Conservation (phyloP, 2,329 filamentous ascomycete species). For the Colletotrichum gloeosporioides region DNA sequence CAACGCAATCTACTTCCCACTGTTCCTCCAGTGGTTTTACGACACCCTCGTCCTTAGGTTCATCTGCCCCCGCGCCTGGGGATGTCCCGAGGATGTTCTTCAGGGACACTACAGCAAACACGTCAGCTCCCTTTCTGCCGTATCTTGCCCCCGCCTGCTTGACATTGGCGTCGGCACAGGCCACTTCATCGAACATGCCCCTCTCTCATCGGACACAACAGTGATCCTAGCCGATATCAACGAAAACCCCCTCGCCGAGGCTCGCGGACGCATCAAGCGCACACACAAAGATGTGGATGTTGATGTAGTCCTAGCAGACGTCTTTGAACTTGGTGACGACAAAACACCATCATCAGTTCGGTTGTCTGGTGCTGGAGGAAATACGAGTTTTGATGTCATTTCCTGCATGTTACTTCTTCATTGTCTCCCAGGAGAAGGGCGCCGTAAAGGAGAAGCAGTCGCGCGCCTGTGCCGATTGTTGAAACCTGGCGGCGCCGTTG, state of each 20-base stretch:
- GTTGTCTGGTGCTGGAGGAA: neutral
- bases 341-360: neutral
- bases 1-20: neutral
- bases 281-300: neutral
- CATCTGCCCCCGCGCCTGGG: neutral
- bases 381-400: neutral
- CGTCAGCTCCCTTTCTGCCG: neutral
- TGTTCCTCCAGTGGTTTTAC: neutral
- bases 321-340: neutral
- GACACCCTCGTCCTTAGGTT: neutral
- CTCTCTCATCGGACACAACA: neutral
- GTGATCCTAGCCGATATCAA: neutral
- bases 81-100: neutral
- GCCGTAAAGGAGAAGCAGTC: neutral
- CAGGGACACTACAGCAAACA: neutral
- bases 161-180: constrained; percentile 1
- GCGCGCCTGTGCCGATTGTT: neutral
- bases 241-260: neutral
- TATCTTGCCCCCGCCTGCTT: neutral
- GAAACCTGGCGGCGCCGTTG: neutral
- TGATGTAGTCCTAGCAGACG: neutral
- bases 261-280: neutral
- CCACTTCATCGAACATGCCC: neutral
- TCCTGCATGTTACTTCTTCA: neutral
- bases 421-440: neutral